These are phyloP conservation scores for Plenodomus biglobosus DNA, from an alignment of 2,329 filamentous ascomycete species.

Conservation along the genomic window DNA sequence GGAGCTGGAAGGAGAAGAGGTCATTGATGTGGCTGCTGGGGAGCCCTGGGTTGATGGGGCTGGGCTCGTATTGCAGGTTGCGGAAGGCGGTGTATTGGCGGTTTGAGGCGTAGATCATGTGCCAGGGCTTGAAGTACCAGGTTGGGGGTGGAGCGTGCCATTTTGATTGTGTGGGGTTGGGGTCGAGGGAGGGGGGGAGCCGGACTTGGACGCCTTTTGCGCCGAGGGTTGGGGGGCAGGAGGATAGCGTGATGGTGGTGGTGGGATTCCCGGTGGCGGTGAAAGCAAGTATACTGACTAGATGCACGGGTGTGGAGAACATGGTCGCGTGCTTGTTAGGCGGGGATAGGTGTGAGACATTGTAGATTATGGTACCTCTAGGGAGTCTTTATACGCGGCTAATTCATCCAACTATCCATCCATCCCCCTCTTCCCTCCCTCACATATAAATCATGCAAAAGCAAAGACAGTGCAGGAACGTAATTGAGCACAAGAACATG, in stretches of 20 bases:
- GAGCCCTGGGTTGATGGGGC: constrained; percentile 5
- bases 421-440: too few relatives aligned
- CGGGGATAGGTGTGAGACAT: too few relatives aligned
- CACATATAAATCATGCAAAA: not conserved
- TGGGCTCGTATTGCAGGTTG: constrained; percentile 24
- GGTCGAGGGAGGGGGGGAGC: constrained; percentile 3
- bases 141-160: constrained; percentile 11
- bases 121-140: constrained; percentile 23
- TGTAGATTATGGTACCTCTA: not conserved
- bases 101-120: constrained; percentile 17
- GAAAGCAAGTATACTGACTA: not conserved
- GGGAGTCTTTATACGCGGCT: not conserved
- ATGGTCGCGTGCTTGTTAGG: not conserved
- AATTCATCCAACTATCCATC: not conserved
- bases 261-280: not conserved
- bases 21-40: constrained; percentile 15
- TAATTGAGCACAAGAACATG: not conserved
- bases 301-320: not conserved
- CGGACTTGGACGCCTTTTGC: constrained; percentile 6
- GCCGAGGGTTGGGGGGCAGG: constrained; percentile 4
- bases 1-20: constrained; percentile 22
- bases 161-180: not conserved
- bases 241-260: too few relatives aligned
- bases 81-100: constrained; percentile 10
- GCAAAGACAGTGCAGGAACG: not conserved